Base-by-base conservation (phyloP, 441 rosid species). In the Melianthus villosus region DNA sequence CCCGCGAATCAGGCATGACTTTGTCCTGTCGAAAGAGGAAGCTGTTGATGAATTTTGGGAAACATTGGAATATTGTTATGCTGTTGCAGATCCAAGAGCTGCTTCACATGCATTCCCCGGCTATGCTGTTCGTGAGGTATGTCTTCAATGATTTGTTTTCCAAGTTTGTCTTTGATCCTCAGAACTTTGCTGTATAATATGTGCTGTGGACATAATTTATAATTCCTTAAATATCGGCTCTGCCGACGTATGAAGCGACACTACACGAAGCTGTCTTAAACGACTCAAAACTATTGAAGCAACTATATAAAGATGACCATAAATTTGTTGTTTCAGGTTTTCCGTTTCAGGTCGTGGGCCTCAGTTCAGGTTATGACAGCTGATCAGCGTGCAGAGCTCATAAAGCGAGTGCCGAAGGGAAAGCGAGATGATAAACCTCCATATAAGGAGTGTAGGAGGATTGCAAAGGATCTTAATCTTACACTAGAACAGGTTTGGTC, bases 1-100 rank as follows among this genome's bases (percentile, higher is more conserved):
- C 45, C 98, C 98, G 40, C 74, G 86, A 64, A 71, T 82, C 35
- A 72, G 94, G 26, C 98, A 91, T 51, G 98, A 91, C 63, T 91
- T 91, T 54, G 48, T 72, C 52, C 60, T 91, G 39, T 77, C 80
- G 57, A 79, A 46, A 40, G 62, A 59, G 48, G 82, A 72, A 57
- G 96, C 93, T 51, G 85, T 91, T 50, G 67, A 82, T 56, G 94
- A 91, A 38, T 91, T 84, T 50, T 91, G 98, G 98, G 72, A 73
- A 25, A 85, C 93, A 40, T 61, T 91, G 56, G 98, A 89, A 62
- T 89, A 77, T 64, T 89, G 96, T 56, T 89, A 77, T 64, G 82
- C 96, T 67, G 84, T 84, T 58, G 76, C 89, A 46, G 93, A 79
- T 60, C 77, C 68, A 38, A 68, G 63, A 59, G 84, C 98, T 56